Percentiles rank a stretch among this genome's conserved stretches.
Conservation (phyloP, 164 flowering plant genomes). For the Sextonia rubra region DNA sequence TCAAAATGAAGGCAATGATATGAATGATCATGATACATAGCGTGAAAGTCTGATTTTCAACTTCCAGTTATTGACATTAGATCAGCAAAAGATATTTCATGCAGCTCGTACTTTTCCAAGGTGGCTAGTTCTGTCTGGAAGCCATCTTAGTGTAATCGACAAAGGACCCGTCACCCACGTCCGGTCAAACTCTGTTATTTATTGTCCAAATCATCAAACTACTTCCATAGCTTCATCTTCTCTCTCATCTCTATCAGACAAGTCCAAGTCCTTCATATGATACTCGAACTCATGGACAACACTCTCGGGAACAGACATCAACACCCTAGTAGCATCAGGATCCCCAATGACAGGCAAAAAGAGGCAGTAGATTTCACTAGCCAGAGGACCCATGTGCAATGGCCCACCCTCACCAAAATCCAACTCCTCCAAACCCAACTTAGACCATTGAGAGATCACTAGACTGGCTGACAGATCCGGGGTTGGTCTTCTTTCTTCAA, state of each 20-base stretch:
- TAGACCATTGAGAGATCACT: conserved; percentile 86
- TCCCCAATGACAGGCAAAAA: conserved; percentile 70
- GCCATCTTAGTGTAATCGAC: too few species aligned
- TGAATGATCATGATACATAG: too few species aligned
- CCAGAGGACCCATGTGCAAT: conserved; percentile 64
- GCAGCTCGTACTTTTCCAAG: too few species aligned
- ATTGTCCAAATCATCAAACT: neutral
- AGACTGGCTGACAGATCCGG: conserved; percentile 56
- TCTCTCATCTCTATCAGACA: conserved; percentile 8
- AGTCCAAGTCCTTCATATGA: conserved; percentile 44
- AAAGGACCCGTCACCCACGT: too few species aligned
- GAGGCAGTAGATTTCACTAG: conserved; percentile 75
- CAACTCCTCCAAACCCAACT: conserved; percentile 68
- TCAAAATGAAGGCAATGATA: too few species aligned
- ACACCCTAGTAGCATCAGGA: conserved; percentile 45
- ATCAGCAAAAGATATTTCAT: too few species aligned
- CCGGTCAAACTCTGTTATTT: too few species aligned
- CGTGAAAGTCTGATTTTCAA: too few species aligned
- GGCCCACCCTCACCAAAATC: conserved; percentile 85
- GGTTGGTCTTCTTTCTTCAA: conserved; percentile 53
- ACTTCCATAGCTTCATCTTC: neutral
- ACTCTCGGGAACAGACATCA: conserved; percentile 71
- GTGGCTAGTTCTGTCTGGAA: too few species aligned
- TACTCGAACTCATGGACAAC: conserved; percentile 53
- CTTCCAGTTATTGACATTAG: too few species aligned